Evolutionary conservation across 768 basidiomycete genomes (phyloP), one percentile per base, ranked within the genome.

Genomic region (Amanita muscaria): DNA sequence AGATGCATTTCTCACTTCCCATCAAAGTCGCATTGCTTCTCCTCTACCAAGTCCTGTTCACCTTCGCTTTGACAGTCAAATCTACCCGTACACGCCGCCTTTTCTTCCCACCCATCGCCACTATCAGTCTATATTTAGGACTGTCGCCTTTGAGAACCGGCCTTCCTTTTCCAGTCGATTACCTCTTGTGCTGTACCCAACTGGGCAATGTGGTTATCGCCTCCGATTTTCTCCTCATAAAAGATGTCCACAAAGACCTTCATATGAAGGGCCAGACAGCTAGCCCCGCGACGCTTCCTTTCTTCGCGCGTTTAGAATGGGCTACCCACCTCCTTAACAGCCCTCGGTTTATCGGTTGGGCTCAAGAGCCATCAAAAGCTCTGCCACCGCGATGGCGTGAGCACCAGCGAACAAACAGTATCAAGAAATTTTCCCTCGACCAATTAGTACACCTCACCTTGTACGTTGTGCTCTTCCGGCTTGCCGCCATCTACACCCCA

Each of bases 271-370:
- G 35, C 5, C 55, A 59, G 40, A 52, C 49, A 19, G 31, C 18
- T 1, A 21, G 42, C 23, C 52, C 57, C n/a, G 43, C 48, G 5
- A 31, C 55, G 2, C 41, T 46, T 10, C 32, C 60, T 2, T 53
- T 62, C 11, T 38, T 41, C 39, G 27, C 43, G 18, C 56, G 62
- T 6, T 31, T 55, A 1, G 35, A 46, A 23, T 63, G 63, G 64
- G 59, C 38, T 3, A 11, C 56, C 6, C 21, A 40, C 1, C 44
- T 63, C 10, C 53, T 57, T 37, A 5, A 22, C 18, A 59, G 51
- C 19, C 53, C 51, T 23, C 59, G 63, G 3, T 61, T 60, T 4
- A 47, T 66, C 7, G 55, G 58, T 9, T 64, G 59, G 56, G 42
- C 54, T 0, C 57, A 62, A 41, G 60, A 60, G 40, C 54, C 53